Evolutionary conservation across 2,329 filamentous ascomycete genomes (phyloP), one percentile per base, ranked within the genome.

Genomic region (Nothomitra cinnamomea): DNA sequence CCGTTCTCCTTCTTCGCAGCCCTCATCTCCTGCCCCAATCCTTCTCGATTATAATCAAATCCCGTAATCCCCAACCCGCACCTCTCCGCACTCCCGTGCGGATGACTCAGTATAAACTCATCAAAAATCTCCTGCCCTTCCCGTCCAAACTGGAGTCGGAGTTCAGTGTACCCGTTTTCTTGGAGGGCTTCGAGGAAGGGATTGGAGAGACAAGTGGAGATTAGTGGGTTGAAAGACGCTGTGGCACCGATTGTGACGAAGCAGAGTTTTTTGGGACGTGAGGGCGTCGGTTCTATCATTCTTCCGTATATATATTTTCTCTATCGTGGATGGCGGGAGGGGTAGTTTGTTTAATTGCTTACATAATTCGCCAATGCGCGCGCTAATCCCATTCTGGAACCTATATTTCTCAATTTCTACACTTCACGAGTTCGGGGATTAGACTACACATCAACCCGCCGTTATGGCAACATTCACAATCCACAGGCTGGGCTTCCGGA

Each of bases 201-300:
- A 0, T 75, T 68, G 17, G 74, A 69, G 4, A 94, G 70, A 10
- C 83, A 77, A 32, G 82, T 77, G 43, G 74, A 68, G 54, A 95
- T 76, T 1, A 98, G 77, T 5, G 73, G 67, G 52, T 76, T 73
- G 67, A 98, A 98, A 19, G 83, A 78, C 15, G 89, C 88, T 0
- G 90, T 98, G 4, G 92, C 90, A 54, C 92, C 92, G 28, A 95
- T 84, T 0, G 92, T 96, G 54, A 95, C 83, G 59, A 98, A 85
- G 64, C 86, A 92, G 53, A 70, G 70, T 57, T 71, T 73, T 32
- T 60, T 61, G 15, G 48, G 56, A 10, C 43, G 54, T 21, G 47
- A 32, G 43, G 10, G n/a, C 36, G 17, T 17, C 10, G 42, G 51
- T 12, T 52, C 17, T 36, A 56, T 59, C 15, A 38, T 38, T 19